A percentile compares a stretch with the other conserved stretches of the same genome.
phyloP scores from a whole-genome alignment of 345 rosid species.

The Rhodamnia argentea region DNA sequence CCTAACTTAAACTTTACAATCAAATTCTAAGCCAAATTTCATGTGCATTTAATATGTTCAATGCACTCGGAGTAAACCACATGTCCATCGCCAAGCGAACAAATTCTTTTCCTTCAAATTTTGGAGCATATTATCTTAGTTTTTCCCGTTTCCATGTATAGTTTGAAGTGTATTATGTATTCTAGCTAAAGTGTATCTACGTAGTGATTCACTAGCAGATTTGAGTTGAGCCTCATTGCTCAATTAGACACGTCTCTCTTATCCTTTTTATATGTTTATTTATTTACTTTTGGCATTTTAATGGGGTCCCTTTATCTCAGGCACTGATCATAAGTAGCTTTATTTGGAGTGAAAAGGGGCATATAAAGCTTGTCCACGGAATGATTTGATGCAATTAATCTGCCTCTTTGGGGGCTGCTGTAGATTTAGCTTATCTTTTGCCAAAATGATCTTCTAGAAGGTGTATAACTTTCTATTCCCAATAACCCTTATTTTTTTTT shows the following conservation, averaged over 20 bases:
- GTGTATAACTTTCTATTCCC: background rate
- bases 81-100: background rate
- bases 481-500: background rate
- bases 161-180: background rate
- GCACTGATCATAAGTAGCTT: background rate
- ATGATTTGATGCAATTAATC: background rate
- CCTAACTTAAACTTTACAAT: background rate
- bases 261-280: background rate
- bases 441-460: background rate
- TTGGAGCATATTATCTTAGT: background rate
- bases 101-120: background rate
- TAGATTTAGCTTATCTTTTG: background rate
- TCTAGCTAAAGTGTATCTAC: background rate
- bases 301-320: background rate
- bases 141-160: background rate
- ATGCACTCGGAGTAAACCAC: background rate
- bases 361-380: background rate
- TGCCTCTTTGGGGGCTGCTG: background rate
- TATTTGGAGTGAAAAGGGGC: background rate
- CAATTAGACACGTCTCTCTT: background rate
- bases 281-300: background rate
- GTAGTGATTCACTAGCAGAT: background rate
- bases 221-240: background rate
- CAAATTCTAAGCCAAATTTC: background rate
- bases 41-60: background rate